Evolutionary conservation across 139 green algal genomes (phyloP).

Genomic region (Tetraselmis chui): DNA sequence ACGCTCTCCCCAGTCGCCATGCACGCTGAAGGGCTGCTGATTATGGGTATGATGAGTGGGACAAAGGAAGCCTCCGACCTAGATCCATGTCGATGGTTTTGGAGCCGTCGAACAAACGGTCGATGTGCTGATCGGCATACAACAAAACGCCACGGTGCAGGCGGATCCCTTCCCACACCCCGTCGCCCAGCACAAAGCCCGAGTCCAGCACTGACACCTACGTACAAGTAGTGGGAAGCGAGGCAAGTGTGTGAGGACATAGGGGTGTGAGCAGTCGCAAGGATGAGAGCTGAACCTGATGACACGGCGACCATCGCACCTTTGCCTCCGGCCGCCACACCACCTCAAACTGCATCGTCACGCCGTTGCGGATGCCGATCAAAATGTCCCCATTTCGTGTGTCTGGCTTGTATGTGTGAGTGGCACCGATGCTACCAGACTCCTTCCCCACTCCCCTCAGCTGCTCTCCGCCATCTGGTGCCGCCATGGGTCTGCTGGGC

Average conservation of each 20-base stretch:
- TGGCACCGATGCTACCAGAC: conserved; percentile 6
- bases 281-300: too few relatives aligned
- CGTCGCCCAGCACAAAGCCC: conserved; percentile 74
- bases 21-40: too few relatives aligned
- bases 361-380: conserved; percentile 59
- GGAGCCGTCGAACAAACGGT: conserved; percentile 54
- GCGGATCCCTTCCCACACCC: conserved; percentile 67
- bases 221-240: not conserved
- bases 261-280: too few relatives aligned
- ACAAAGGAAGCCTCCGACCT: conserved; percentile 4
- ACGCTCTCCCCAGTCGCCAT: too few relatives aligned
- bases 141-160: conserved; percentile 45
- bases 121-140: conserved; percentile 50
- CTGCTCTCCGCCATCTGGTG: not conserved
- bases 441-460: not conserved
- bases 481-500: too few relatives aligned
- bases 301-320: too few relatives aligned
- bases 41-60: too few relatives aligned
- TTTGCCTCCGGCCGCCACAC: conserved; percentile 47
- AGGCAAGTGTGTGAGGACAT: not conserved
- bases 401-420: conserved; percentile 47
- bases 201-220: conserved; percentile 67
- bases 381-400: conserved; percentile 54
- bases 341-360: conserved; percentile 41
- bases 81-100: conserved; percentile 65